Base-by-base conservation (phyloP, 2,329 filamentous ascomycete genomes). In the Didymella segeticola region DNA sequence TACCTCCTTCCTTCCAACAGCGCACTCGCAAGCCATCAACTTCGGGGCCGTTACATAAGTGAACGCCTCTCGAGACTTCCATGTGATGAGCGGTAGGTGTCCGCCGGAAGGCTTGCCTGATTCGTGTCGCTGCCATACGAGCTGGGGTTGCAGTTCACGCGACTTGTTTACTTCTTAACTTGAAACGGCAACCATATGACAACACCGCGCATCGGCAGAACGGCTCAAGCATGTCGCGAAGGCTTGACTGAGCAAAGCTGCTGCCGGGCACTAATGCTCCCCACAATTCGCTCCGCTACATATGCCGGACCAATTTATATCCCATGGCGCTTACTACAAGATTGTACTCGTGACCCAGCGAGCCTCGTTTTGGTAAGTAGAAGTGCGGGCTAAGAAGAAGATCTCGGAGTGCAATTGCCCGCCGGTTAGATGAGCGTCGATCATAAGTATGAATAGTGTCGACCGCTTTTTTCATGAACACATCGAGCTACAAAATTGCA, bases 91-190 rank as follows among this genome's bases (percentile, higher is more conserved):
- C 38, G 17, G 38, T 5, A 1, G 12, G 15, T 6, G 5, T n/a
- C n/a, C n/a, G 15, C 22, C 75, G 58, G 37, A 72, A 31, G 47
- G 69, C 47, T 76, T 68, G 6, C 62, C 59, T 29, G 5, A 30
- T 45, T 2, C 10, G 15, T 30, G 15, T 3, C 15, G 12, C 19
- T 8, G 17, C 23, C 26, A 45, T 49, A 46, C 34, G 51, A 49
- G 41, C 45, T 54, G 27, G 27, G 31, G 45, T 45, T 39, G 27
- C 34, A 37, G 45, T 45, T 39, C 45, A 41, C 29, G 19, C 25
- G 33, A 26, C 14, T 7, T 8, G 22, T 29, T 25, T 5, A 34
- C 2, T 11, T 45, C 9, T 46, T 23, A 36, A 49, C 45, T 25
- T 42, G 23, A 54, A 49, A 45, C 41, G 33, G 46, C 9, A 11